Evolutionary conservation across 2,329 filamentous ascomycete species (phyloP), one percentile per base, ranked within the genome.

Genomic region (Juglanconis oblonga): DNA sequence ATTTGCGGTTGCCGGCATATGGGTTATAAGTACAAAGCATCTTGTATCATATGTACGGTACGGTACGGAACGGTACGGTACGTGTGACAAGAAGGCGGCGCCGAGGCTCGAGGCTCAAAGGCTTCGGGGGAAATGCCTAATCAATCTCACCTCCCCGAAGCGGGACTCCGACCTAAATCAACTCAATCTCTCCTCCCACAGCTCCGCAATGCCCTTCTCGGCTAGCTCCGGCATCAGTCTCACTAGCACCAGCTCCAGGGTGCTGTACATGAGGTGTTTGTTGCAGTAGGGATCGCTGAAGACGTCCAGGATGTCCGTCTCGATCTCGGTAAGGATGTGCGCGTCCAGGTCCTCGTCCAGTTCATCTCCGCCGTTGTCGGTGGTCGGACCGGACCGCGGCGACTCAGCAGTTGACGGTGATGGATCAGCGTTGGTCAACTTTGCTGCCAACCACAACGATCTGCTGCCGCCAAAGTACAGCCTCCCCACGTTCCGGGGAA

Each of bases 231-330:
- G 95, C 70, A 97, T 84, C 63, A 98, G 74, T 65, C 89, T 86
- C 59, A 92, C 84, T n/a, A 97, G 79, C 2, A 97, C 72, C 60
- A 94, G 76, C 76, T 99, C 95, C 38, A 98, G 76, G 52, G 95
- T 80, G 49, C 86, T 81, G 70, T 96, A 97, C 67, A 97, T 78
- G 36, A 98, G 78, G 76, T 97, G 92, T 77, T 93, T 96, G 76
- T 99, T 99, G 75, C 92, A 89, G 76, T 97, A 97, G 55, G 83
- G 80, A 74, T 97, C 92, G 14, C 84, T 85, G 66, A 97, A 88
- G 42, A 93, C 79, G 67, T 89, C 86, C 51, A 98, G 79, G 50
- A 92, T 78, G 32, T 83, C 76, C 63, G 81, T 76, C 69, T 87
- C 85, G 64, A 91, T 81, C 66, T 88, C 82, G 62, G 77, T 73